phyloP scores from a whole-genome alignment of 2,329 filamentous ascomycete species.

The Blumeria graminis region DNA sequence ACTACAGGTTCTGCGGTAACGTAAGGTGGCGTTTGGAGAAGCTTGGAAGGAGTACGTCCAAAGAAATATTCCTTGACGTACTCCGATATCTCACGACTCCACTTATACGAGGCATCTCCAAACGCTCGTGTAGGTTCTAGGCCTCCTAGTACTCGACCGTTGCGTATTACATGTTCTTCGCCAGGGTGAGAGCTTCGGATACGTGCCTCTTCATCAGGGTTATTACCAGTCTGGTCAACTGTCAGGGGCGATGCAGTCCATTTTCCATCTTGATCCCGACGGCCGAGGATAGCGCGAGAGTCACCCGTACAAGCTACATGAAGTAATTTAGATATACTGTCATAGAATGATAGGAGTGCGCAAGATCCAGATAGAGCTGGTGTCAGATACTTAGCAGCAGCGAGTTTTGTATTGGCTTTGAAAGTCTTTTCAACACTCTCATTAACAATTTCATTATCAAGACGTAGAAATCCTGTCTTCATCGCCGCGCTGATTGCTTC shows the following conservation, averaged over 20 bases:
- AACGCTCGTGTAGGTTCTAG: conserved; percentile 87
- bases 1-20: conserved; percentile 91
- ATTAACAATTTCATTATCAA: conserved; percentile 88
- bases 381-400: conserved; percentile 74
- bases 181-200: conserved; percentile 71
- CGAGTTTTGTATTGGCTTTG: conserved; percentile 69
- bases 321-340: conserved; percentile 62
- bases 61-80: conserved; percentile 73
- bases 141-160: conserved; percentile 75
- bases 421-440: conserved; percentile 80
- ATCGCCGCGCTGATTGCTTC: conserved; percentile 77
- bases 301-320: conserved; percentile 92
- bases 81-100: conserved; percentile 64
- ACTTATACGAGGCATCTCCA: conserved; percentile 93
- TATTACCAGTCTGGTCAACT: conserved; percentile 81
- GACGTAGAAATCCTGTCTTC: conserved; percentile 66
- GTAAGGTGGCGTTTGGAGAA: conserved; percentile 80
- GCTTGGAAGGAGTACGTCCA: conserved; percentile 48
- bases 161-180: conserved; percentile 66
- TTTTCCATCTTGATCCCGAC: conserved; percentile 53
- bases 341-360: conserved; percentile 88
- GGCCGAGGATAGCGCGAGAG: conserved; percentile 79
- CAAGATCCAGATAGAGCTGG: conserved; percentile 94
- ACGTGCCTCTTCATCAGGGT: conserved; percentile 59
- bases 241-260: conserved; percentile 83